phyloP scores from a whole-genome alignment of 805 yeast species.

The Starmerella roubikii region DNA sequence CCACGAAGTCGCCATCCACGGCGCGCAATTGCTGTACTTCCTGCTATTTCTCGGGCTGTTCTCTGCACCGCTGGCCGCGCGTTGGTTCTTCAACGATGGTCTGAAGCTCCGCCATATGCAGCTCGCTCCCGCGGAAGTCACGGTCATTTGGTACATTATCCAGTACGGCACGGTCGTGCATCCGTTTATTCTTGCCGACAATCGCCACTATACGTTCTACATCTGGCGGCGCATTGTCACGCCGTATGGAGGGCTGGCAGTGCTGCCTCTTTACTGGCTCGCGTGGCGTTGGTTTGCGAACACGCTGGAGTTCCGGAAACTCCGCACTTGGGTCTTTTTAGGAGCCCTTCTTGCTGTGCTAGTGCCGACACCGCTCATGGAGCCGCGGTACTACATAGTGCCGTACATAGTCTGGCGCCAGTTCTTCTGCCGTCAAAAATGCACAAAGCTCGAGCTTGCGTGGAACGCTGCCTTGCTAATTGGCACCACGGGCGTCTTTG shows the following conservation, averaged over 20 bases:
- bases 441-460: slow-evolving; percentile 35
- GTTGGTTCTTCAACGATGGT: slow-evolving; percentile 3
- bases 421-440: neutral
- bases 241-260: slow-evolving; percentile 23
- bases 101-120: neutral
- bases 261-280: slow-evolving; percentile 64
- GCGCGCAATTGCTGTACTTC: slow-evolving; percentile 75
- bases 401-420: slow-evolving; percentile 55
- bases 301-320: slow-evolving; percentile 17
- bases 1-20: slow-evolving; percentile 57
- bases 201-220: slow-evolving; percentile 86
- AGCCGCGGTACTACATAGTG: slow-evolving; percentile 80
- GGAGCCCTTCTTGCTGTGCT: slow-evolving; percentile 46
- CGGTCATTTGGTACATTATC: slow-evolving; percentile 13
- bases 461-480: slow-evolving; percentile 51
- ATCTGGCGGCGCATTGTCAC: slow-evolving; percentile 53
- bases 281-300: slow-evolving; percentile 27
- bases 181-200: slow-evolving; percentile 86
- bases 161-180: slow-evolving; percentile 48
- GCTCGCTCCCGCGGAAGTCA: slow-evolving; percentile 8
- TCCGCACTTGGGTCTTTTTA: slow-evolving; percentile 31
- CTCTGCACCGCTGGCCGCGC: slow-evolving; percentile 63
- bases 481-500: slow-evolving; percentile 41
- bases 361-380: slow-evolving; percentile 83
- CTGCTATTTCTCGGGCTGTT: slow-evolving; percentile 47